Evolutionary conservation across 495 filamentous ascomycete species (phyloP).

Genomic region (Stereocaulon alpinum): DNA sequence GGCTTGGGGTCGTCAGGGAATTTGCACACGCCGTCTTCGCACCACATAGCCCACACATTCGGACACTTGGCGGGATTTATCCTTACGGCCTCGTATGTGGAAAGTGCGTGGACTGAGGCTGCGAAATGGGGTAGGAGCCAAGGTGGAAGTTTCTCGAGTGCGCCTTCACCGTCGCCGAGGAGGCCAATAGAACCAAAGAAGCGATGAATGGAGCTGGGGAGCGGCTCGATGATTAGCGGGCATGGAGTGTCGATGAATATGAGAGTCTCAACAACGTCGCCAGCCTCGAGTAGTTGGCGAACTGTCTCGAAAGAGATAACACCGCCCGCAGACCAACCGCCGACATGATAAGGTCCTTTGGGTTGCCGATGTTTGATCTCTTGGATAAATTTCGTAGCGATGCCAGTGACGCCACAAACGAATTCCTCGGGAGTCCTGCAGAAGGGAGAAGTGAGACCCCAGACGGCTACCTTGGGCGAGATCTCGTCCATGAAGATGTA

Average conservation of each 20-base stretch:
- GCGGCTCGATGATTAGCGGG: constrained; percentile 65
- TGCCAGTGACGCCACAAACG: constrained; percentile 44
- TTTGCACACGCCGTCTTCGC: constrained; percentile 69
- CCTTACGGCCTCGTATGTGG: constrained; percentile 57
- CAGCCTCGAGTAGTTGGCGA: constrained; percentile 55
- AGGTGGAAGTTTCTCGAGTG: constrained; percentile 48
- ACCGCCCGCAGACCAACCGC: constrained; percentile 79
- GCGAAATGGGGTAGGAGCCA: constrained; percentile 84
- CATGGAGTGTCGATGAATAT: constrained; percentile 75
- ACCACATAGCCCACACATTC: constrained; percentile 65
- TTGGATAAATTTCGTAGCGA: constrained; percentile 48
- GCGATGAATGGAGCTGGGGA: constrained; percentile 63
- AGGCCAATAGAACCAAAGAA: constrained; percentile 76
- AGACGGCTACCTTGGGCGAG: constrained; percentile 44
- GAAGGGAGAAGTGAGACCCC: constrained; percentile 56
- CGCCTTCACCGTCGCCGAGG: constrained; percentile 52
- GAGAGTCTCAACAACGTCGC: constrained; percentile 62
- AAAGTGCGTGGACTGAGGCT: constrained; percentile 62
- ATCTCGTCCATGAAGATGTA: constrained; percentile 51
- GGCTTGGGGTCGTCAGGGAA: constrained; percentile 57
- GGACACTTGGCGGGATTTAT: constrained; percentile 42
- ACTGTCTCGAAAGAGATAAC: constrained; percentile 80
- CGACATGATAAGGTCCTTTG: constrained; percentile 57
- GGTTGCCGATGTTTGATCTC: constrained; percentile 66
- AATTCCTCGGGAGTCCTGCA: constrained; percentile 50